Evolutionary conservation across 2,329 filamentous ascomycete genomes (phyloP).

Genomic region (Apiospora pterosperma): DNA sequence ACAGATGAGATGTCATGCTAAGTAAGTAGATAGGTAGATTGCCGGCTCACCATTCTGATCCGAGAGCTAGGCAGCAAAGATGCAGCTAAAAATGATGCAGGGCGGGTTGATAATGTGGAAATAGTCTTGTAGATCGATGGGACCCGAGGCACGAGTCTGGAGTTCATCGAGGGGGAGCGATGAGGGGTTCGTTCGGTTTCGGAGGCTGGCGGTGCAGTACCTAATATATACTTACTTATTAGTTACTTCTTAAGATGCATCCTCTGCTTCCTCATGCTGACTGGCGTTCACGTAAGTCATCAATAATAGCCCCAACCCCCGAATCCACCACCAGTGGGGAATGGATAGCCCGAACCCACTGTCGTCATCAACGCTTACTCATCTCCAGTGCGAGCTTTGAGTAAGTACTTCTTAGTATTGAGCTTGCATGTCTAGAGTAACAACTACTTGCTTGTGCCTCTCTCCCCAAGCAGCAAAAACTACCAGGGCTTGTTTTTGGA

Average conservation of each 20-base stretch:
- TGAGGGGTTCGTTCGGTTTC: neutral
- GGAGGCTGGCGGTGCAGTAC: neutral
- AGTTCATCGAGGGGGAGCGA: conserved; percentile 14
- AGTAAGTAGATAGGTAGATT: neutral
- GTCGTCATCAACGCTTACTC: too few relatives aligned
- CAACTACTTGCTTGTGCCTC: too few relatives aligned
- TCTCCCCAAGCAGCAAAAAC: too few relatives aligned
- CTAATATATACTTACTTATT: neutral
- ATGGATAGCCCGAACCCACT: too few relatives aligned
- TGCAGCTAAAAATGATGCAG: neutral
- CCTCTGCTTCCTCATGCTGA: conserved; percentile 4
- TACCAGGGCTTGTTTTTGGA: too few relatives aligned
- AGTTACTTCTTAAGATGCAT: neutral
- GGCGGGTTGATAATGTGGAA: neutral
- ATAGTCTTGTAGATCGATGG: conserved; percentile 3
- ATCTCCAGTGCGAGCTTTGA: too few relatives aligned
- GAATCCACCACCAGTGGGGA: too few relatives aligned
- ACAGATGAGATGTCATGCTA: neutral
- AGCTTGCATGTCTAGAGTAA: too few relatives aligned
- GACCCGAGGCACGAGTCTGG: conserved; percentile 11
- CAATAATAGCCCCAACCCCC: conserved; percentile 13
- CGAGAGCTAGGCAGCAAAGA: conserved; percentile 2
- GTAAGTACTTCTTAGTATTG: too few relatives aligned
- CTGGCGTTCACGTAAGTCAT: conserved; percentile 11
- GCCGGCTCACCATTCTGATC: conserved; percentile 21